These are phyloP conservation scores for Castanopsis chinensis DNA, from an alignment of 306 rosid species.

Conservation along the genomic window DNA sequence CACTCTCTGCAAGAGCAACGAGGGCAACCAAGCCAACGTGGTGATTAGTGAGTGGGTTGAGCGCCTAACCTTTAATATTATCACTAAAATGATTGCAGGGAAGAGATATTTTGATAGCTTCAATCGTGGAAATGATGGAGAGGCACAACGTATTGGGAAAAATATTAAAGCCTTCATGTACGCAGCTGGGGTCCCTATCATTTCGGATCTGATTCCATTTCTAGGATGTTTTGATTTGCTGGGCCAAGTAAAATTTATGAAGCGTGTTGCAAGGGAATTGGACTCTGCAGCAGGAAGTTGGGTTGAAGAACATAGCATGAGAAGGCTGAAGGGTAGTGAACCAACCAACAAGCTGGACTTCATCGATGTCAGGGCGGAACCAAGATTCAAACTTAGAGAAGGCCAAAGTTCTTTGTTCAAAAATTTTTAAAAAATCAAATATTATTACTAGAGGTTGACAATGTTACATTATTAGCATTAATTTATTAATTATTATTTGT, in stretches of 20 bases:
- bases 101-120: conserved; percentile 8
- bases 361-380: conserved; percentile 33
- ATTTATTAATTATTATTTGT: too few species aligned
- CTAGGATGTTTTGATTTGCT: conserved; percentile 22
- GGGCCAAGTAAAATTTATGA: conserved; percentile 19
- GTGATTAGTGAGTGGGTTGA: too few species aligned
- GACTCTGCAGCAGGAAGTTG: conserved; percentile 15
- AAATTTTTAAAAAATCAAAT: too few species aligned
- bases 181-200: not conserved
- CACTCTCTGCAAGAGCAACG: too few species aligned
- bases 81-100: too few species aligned
- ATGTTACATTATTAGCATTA: too few species aligned
- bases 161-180: conserved; percentile 17
- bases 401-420: too few species aligned
- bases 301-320: conserved; percentile 22
- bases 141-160: conserved; percentile 11
- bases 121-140: not conserved
- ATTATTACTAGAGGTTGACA: too few species aligned
- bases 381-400: too few species aligned
- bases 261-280: conserved; percentile 12
- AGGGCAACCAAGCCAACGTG: too few species aligned
- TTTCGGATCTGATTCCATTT: conserved; percentile 13
- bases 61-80: too few species aligned
- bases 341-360: conserved; percentile 19
- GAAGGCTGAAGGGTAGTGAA: not conserved